Evolutionary conservation across 371 early-diverging fungal species (phyloP), one percentile per base, ranked within the genome.

Genomic region (Dichotomocladium elegans): DNA sequence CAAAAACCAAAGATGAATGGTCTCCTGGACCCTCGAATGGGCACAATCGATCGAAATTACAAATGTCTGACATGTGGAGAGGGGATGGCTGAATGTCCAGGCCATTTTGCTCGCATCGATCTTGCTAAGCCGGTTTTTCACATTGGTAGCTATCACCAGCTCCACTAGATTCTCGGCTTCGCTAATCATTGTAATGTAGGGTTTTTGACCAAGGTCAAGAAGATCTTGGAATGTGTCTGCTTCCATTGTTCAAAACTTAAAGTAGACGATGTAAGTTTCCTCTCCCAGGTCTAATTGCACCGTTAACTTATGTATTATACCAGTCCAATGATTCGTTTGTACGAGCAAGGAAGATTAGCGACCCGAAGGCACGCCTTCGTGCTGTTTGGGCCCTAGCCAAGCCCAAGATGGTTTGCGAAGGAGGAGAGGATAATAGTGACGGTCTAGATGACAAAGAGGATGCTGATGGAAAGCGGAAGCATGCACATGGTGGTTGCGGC

Each of bases 91-190:
- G 93, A 94, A 59, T 99, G 99, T 68, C 92, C 93, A 17, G 99
- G 99, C 28, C 99, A 99, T 71, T 99, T 99, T 87, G 99, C 96
- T 10, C 96, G 99, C 64, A 97, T 99, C 61, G 97, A 99, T 65
- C 85, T 99, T 7, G 93, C 93, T n/a, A 93, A 91, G 69, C 99
- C 99, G 10, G 96, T 99, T 21, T 98, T 88, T 76, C 99, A 99
- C 73, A 82, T 92, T 58, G 88, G 85, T 72, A 84, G 66, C 31
- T 27, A 14, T 28, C 45, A 2, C 34, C 12, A 40, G 47, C 48
- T 19, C 17, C 22, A 22, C 17, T 19, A 11, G 9, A 25, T 37
- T 21, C 28, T 8, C 22, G 34, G 24, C 33, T 35, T 51, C 33
- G 24, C 28, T 47, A 19, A 49, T 54, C 27, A 40, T 14, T 19